These are phyloP conservation scores for Calonectria multiphialidica DNA, from an alignment of 2,329 filamentous ascomycete genomes.

Conservation along the genomic window DNA sequence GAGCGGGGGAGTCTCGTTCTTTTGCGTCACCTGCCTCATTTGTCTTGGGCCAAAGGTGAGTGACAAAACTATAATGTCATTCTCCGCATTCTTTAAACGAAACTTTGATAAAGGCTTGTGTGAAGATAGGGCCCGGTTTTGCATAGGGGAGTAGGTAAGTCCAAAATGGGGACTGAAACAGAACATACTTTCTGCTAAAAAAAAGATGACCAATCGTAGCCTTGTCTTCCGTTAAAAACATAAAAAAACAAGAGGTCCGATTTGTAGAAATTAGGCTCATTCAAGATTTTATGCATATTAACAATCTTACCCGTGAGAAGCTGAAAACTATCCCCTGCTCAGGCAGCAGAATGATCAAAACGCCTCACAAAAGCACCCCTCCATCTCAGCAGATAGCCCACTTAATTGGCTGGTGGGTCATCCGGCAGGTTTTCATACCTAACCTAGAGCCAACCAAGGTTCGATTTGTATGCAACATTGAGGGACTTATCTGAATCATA, in stretches of 20 bases:
- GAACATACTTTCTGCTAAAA: background rate
- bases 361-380: background rate
- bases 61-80: background rate
- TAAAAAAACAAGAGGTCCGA: background rate
- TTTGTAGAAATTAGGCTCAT: background rate
- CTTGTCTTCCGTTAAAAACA: background rate
- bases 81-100: background rate
- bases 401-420: background rate
- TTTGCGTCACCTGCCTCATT: constrained; percentile 5
- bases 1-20: background rate
- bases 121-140: background rate
- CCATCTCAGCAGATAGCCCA: background rate
- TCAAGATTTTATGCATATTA: background rate
- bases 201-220: too few species aligned
- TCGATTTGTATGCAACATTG: background rate
- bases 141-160: background rate
- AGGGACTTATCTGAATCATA: too few species aligned
- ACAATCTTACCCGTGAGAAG: background rate
- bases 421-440: background rate
- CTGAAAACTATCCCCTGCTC: background rate
- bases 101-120: background rate
- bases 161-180: background rate
- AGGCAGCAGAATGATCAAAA: background rate
- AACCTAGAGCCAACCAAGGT: background rate
- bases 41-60: background rate